These are phyloP conservation scores for Schizosaccharomyces cryophilus DNA, from an alignment of 805 yeast species.

Conservation along the genomic window DNA sequence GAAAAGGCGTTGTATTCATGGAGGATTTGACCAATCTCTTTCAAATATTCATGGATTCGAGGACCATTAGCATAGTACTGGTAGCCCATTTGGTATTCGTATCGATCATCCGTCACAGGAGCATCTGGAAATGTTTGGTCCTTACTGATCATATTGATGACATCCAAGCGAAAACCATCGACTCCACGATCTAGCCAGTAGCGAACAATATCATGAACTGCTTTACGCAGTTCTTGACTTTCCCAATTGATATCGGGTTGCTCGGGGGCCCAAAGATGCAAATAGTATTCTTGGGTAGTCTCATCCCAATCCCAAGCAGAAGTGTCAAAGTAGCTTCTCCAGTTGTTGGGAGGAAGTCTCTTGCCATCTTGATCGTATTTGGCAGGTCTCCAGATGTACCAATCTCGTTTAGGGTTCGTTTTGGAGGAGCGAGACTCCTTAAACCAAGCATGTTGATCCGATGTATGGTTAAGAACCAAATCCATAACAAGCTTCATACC, in stretches of 20 bases:
- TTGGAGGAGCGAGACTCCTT: slow-evolving; percentile 27
- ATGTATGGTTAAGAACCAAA: slow-evolving; percentile 35
- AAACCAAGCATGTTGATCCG: slow-evolving; percentile 33
- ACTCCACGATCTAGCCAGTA: slow-evolving; percentile 34
- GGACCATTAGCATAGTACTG: slow-evolving; percentile 23
- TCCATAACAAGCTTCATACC: slow-evolving; percentile 30
- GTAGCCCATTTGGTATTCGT: slow-evolving; percentile 19
- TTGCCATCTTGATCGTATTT: slow-evolving; percentile 24
- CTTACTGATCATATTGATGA: slow-evolving; percentile 30
- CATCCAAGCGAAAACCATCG: slow-evolving; percentile 36
- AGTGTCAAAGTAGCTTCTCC: slow-evolving; percentile 29
- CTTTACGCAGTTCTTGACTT: slow-evolving; percentile 18
- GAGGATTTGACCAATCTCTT: slow-evolving; percentile 25
- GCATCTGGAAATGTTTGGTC: slow-evolving; percentile 23
- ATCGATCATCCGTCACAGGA: slow-evolving; percentile 21
- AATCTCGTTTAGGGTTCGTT: slow-evolving; percentile 31
- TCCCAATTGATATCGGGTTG: slow-evolving; percentile 47
- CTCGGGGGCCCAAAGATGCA: slow-evolving; percentile 26
- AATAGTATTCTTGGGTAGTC: slow-evolving; percentile 28
- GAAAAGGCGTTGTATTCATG: slow-evolving; percentile 28
- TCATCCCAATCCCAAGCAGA: slow-evolving; percentile 36
- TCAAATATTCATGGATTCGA: slow-evolving; percentile 32
- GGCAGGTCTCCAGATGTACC: slow-evolving; percentile 35
- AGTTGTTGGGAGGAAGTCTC: slow-evolving; percentile 32
- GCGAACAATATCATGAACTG: slow-evolving; percentile 20